Evolutionary conservation across 768 basidiomycete species (phyloP), one percentile per base, ranked within the genome.

Genomic region (Amanita molliuscula): DNA sequence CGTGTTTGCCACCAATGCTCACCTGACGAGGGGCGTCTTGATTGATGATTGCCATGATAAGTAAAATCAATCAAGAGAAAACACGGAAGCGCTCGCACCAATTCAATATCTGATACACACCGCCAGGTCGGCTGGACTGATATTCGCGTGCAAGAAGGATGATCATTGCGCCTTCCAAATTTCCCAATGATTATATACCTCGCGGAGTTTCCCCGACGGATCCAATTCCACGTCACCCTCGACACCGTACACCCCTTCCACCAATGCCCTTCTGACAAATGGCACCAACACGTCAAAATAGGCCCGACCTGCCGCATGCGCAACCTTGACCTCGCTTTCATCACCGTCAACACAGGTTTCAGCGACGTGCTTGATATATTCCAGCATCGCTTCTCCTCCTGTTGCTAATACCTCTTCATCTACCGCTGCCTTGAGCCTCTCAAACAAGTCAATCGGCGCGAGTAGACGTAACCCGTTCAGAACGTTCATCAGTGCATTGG

Each of bases 391-490:
- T 8, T 66, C 59, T 4, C 77, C 78, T 3, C 70, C 66, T 29
- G 61, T 63, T 1, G 66, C 70, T 15, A 91, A 67, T 6, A 74
- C 67, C 3, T 58, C 61, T 47, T 58, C 62, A 44, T 84, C 81
- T 20, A 88, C 66, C n/a, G 69, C 65, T 0, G 56, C 56, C 1
- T 70, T 58, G 8, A 89, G 66, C n/a, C 74, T 70, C 0, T 59
- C 56, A 41, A 81, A 59, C n/a, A 85, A 71, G 9, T 69, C 70
- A 10, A 77, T 66, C 2, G 91, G 90, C 2, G 87, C 86, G 10
- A 95, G 77, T 9, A 91, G 71, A 3, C 94, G 83, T 18, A 97
- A 68, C 2, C 81, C 74, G 62, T 97, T 97, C 38, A 97, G 67
- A 1, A 83, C 73, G 4, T 77, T 72, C 3, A 93, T 69, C 20